Evolutionary conservation across 1,284 basidiomycete species (phyloP).

Genomic region (Ganoderma sp.): DNA sequence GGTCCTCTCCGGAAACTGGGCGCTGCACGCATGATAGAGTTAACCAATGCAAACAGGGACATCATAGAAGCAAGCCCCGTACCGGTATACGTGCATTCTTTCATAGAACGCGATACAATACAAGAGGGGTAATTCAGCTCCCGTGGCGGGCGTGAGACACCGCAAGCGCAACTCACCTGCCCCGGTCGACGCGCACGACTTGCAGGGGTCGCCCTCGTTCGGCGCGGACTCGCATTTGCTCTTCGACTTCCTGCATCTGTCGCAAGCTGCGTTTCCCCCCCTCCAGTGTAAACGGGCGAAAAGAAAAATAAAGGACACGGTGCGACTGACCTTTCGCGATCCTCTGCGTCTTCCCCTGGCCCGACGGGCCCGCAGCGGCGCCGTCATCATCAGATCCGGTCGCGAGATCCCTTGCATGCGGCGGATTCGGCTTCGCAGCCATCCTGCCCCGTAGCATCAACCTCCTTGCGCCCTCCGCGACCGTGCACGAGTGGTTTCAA

Average conservation of each 20-base stretch:
- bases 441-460: no score
- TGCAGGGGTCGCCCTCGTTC: constrained; percentile 58
- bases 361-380: constrained; percentile 11
- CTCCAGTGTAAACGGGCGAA: neutral
- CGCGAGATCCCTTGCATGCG: constrained; percentile 1
- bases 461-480: neutral
- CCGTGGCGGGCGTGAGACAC: neutral
- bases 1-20: constrained; percentile 84
- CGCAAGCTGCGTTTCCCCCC: constrained; percentile 65
- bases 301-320: constrained; percentile 14
- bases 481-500: neutral
- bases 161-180: constrained; percentile 49
- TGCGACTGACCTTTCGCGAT: constrained; percentile 63
- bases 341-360: constrained; percentile 35
- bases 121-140: neutral
- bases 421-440: neutral
- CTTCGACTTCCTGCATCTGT: constrained; percentile 86
- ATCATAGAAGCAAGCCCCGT: constrained; percentile 7
- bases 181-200: constrained; percentile 67
- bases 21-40: constrained; percentile 46
- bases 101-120: constrained; percentile 32
- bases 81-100: constrained; percentile 83
- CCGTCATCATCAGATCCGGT: constrained; percentile 15
- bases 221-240: constrained; percentile 78
- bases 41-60: neutral